A percentile compares a stretch with the other conserved stretches of the same genome.
These are phyloP conservation scores for Wickerhamomyces chaumierensis DNA, from an alignment of 805 yeast genomes.

Conservation along the genomic window DNA sequence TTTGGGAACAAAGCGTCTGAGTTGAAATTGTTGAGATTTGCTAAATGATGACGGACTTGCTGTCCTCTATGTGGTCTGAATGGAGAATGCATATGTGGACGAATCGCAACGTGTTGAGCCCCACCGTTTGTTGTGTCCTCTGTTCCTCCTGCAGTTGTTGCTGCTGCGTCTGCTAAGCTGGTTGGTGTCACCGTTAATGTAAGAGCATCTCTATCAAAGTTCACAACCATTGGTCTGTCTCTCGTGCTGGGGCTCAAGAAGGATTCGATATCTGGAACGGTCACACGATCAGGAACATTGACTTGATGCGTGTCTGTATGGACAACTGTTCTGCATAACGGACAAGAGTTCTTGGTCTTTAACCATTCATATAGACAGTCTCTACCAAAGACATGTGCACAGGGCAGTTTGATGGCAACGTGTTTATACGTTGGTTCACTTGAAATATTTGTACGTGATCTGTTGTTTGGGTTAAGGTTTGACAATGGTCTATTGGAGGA, in stretches of 20 bases:
- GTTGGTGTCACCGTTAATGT: slow-evolving; percentile 5
- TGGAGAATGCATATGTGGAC: background rate
- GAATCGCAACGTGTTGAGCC: background rate
- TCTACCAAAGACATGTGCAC: slow-evolving; percentile 80
- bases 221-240: slow-evolving; percentile 10
- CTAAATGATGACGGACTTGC: background rate
- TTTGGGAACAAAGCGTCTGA: background rate
- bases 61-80: background rate
- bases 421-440: slow-evolving; percentile 36
- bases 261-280: slow-evolving; percentile 11
- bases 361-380: slow-evolving; percentile 85
- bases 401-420: slow-evolving; percentile 64
- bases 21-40: background rate
- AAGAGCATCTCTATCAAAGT: slow-evolving; percentile 11
- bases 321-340: slow-evolving; percentile 59
- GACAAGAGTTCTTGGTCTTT: slow-evolving; percentile 63
- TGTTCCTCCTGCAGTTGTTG: background rate
- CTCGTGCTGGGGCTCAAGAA: slow-evolving; percentile 7
- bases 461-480: too few species aligned
- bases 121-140: background rate
- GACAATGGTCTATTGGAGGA: too few species aligned
- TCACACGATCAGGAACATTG: slow-evolving; percentile 11
- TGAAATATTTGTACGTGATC: too few species aligned
- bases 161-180: too few species aligned
- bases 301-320: slow-evolving; percentile 7